Evolutionary conservation across 176 grass and related monocot genomes (phyloP).

Genomic region (maize (Zea mays)): DNA sequence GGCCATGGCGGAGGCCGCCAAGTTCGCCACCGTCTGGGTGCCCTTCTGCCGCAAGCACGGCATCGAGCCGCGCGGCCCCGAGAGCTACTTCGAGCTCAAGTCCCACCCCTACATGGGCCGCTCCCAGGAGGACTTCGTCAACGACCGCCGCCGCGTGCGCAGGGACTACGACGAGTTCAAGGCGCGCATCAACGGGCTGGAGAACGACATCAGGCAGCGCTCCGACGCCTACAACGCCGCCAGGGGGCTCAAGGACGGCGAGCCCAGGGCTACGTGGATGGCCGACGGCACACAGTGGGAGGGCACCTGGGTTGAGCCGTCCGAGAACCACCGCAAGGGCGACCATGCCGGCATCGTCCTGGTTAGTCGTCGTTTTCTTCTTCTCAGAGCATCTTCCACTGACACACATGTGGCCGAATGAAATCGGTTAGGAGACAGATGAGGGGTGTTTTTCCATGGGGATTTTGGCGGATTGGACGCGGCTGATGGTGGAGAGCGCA

Average conservation of each 20-base stretch:
- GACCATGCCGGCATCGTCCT: conserved; percentile 90
- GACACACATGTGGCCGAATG: neutral
- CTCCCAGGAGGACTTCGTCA: conserved; percentile 76
- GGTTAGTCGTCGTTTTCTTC: conserved; percentile 25
- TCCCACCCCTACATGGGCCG: conserved; percentile 73
- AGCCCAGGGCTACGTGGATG: conserved; percentile 68
- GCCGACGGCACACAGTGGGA: conserved; percentile 68
- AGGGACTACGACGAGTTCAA: conserved; percentile 93
- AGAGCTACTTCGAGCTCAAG: conserved; percentile 93
- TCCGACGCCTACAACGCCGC: conserved; percentile 65
- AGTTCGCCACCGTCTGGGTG: conserved; percentile 75
- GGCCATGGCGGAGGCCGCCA: conserved; percentile 75
- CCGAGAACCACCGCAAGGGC: conserved; percentile 70
- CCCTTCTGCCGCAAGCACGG: conserved; percentile 90
- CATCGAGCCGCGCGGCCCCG: conserved; percentile 66
- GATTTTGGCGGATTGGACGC: conserved; percentile 20
- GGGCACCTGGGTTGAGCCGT: conserved; percentile 75
- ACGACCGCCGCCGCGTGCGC: conserved; percentile 71
- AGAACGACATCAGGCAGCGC: conserved; percentile 63
- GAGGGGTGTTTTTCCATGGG: neutral
- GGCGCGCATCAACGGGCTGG: conserved; percentile 60
- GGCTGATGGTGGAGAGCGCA: conserved; percentile 37
- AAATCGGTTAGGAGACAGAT: neutral
- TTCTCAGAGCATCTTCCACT: too few relatives aligned
- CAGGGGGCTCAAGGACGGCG: conserved; percentile 36